Evolutionary conservation across 2,329 filamentous ascomycete genomes (phyloP), one percentile per base, ranked within the genome.

Genomic region (Zopfia rhizophila): DNA sequence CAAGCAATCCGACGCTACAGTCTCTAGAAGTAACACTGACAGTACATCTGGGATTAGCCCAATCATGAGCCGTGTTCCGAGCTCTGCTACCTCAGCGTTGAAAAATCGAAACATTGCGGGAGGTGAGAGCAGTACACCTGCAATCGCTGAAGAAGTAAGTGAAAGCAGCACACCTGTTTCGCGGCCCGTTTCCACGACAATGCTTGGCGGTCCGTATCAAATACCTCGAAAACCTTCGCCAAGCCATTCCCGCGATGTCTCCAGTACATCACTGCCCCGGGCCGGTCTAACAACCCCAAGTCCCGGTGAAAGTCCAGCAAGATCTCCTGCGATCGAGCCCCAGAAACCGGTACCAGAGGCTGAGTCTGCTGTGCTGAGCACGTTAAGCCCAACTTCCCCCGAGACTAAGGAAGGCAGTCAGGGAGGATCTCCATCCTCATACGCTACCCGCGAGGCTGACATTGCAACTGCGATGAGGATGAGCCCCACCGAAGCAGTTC

Each of bases 21-120:
- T 84, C n/a, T 75, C 71, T 24, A 75, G 85, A 49, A 85, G 82
- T 40, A 82, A 86, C 55, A 87, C 84, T 45, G 80, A 80, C 48
- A 85, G 83, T 51, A 87, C 85, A 7, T 78, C 80, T 36, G 76
- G 76, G 19, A 84, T 88, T 51, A 87, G 84, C 60, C 86, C 86
- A 2, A 88, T 88, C 41, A 86, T 88, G 66, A 81, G 77, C 53
- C 73, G 75, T 38, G 79, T 77, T n/a, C 76, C 80, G 5, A 79
- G 79, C 46, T 69, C 70, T 35, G 72, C 69, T 40, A 54, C 72
- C 28, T 60, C 70, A 48, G 63, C 70, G 37, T 27, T 73, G 55
- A 66, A 66, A 55, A 58, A 44, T 16, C 74, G 74, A 25, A 74
- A 74, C 28, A 61, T 60, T 54, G 68, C 45, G 53, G 74, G 51